phyloP scores from a whole-genome alignment of 2,329 filamentous ascomycete genomes.

The Apiospora malaysiana region DNA sequence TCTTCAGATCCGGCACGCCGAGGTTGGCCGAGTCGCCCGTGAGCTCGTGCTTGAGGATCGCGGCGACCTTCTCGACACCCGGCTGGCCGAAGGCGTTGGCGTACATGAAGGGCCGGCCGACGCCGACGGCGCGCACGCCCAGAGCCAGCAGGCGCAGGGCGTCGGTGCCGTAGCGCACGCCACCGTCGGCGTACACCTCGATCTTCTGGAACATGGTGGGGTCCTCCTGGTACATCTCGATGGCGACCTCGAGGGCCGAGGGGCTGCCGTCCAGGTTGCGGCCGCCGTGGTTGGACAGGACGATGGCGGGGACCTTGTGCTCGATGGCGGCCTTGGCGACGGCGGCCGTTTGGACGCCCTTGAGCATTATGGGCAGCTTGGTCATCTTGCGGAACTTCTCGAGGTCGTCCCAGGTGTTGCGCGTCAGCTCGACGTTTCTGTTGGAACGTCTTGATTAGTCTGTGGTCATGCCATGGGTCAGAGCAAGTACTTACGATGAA shows the following conservation, averaged over 20 bases:
- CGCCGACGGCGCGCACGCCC: constrained; percentile 42
- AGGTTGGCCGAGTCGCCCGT: constrained; percentile 37
- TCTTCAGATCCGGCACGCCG: constrained; percentile 36
- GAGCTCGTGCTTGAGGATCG: constrained; percentile 52
- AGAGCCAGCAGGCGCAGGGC: constrained; percentile 42
- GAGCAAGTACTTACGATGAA: constrained; percentile 18
- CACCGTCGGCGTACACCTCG: constrained; percentile 42
- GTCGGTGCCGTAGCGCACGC: constrained; percentile 42
- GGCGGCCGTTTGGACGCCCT: constrained; percentile 42
- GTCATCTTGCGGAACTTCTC: constrained; percentile 32
- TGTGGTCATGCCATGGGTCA: background rate
- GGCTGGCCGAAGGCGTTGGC: constrained; percentile 52
- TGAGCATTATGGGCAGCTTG: constrained; percentile 38
- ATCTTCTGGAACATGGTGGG: constrained; percentile 39
- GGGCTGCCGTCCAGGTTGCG: constrained; percentile 41
- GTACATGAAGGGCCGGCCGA: constrained; percentile 54
- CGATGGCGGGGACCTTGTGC: constrained; percentile 38
- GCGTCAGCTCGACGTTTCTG: constrained; percentile 14
- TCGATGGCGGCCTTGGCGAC: constrained; percentile 38
- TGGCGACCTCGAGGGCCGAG: constrained; percentile 38
- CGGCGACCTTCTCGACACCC: constrained; percentile 49
- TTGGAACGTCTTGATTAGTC: background rate
- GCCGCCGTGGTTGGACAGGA: constrained; percentile 44
- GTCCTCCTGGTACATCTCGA: constrained; percentile 37
- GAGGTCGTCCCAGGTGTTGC: constrained; percentile 36